These are phyloP conservation scores for Dactylellina cionopaga DNA, from an alignment of 2,329 filamentous ascomycete species.

Conservation along the genomic window DNA sequence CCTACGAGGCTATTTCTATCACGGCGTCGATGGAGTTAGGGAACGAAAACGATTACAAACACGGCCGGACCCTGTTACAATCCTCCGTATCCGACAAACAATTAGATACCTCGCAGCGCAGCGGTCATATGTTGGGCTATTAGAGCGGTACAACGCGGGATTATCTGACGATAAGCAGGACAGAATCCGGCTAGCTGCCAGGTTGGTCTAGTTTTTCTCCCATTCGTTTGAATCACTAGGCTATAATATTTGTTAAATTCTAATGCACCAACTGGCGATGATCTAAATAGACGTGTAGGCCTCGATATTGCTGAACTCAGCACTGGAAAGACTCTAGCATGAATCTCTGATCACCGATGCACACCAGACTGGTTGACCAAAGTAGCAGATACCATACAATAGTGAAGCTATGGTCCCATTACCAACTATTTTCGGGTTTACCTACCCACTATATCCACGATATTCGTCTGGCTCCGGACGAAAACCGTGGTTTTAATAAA, in stretches of 20 bases:
- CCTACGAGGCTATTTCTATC: slow-evolving; percentile 54
- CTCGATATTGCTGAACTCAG: slow-evolving; percentile 20
- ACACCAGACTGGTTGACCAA: too few relatives aligned
- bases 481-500: too few relatives aligned
- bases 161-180: slow-evolving; percentile 89
- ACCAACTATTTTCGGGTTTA: too few relatives aligned
- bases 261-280: neutral
- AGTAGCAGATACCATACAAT: too few relatives aligned
- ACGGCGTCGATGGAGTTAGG: slow-evolving; percentile 61
- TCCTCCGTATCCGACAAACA: slow-evolving; percentile 70
- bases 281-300: slow-evolving; percentile 25
- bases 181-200: slow-evolving; percentile 80
- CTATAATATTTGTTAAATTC: neutral
- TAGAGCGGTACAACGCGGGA: slow-evolving; percentile 94
- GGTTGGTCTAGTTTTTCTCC: slow-evolving; percentile 66
- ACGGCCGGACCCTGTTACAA: neutral
- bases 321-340: too few relatives aligned
- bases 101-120: slow-evolving; percentile 85
- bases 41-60: slow-evolving; percentile 60
- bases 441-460: too few relatives aligned
- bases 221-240: neutral
- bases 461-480: too few relatives aligned
- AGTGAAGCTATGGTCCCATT: too few relatives aligned
- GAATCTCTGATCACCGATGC: too few relatives aligned
- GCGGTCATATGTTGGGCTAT: slow-evolving; percentile 78